A percentile compares a stretch with the other conserved stretches of the same genome.
These are phyloP conservation scores for Globisporangium viniferum DNA, from an alignment of 352 stramenopile species.

Conservation along the genomic window DNA sequence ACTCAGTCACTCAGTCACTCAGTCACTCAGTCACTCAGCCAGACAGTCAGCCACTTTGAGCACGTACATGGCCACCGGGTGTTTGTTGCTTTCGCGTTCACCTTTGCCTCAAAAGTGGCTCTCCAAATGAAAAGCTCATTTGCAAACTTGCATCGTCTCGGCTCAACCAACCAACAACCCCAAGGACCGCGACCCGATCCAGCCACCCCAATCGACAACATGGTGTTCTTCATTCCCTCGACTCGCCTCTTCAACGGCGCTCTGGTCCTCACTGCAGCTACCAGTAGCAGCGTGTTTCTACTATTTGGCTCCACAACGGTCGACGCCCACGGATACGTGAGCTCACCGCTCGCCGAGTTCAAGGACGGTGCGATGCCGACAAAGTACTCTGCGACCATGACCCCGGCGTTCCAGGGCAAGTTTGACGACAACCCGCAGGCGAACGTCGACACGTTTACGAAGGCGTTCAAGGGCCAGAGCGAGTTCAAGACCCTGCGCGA, in stretches of 20 bases:
- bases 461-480: slow-evolving; percentile 28
- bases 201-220: not conserved
- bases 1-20: too few relatives aligned
- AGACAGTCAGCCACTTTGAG: too few relatives aligned
- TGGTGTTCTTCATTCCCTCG: not conserved
- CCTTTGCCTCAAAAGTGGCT: too few relatives aligned
- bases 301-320: slow-evolving; percentile 3
- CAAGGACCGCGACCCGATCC: too few relatives aligned
- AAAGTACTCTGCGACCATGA: slow-evolving; percentile 38
- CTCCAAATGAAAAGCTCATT: not conserved
- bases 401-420: slow-evolving; percentile 39
- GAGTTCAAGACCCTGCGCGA: slow-evolving; percentile 36
- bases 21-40: too few relatives aligned
- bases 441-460: slow-evolving; percentile 46
- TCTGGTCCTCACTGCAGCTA: not conserved
- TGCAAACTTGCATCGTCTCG: not conserved
- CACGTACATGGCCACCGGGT: too few relatives aligned
- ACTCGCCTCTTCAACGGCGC: not conserved
- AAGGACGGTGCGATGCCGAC: slow-evolving; percentile 26
- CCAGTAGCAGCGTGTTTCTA: not conserved
- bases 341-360: slow-evolving; percentile 40
- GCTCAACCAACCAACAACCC: not conserved
- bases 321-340: slow-evolving; percentile 50
- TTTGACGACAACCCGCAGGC: slow-evolving; percentile 51
- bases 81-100: too few relatives aligned